phyloP scores from a whole-genome alignment of 2,329 filamentous ascomycete genomes.

The Zymoseptoria brevis region DNA sequence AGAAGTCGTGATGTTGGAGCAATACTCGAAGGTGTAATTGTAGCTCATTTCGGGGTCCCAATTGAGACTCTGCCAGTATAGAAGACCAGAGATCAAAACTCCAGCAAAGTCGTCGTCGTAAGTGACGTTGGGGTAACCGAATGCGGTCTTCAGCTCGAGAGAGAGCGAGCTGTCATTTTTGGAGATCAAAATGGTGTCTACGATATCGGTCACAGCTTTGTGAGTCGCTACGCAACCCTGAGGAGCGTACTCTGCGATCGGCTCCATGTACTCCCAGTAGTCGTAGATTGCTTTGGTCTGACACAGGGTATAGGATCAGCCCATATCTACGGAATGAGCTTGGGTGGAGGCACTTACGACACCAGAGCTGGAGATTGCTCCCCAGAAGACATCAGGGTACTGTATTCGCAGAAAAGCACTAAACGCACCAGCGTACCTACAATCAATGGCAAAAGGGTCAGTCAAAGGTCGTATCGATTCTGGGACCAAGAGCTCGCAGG shows the following conservation, averaged over 20 bases:
- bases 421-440: slow-evolving; percentile 64
- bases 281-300: slow-evolving; percentile 55
- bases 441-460: background rate
- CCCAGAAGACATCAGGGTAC: slow-evolving; percentile 74
- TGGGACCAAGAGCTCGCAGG: background rate
- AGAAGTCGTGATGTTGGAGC: slow-evolving; percentile 46
- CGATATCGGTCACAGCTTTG: slow-evolving; percentile 51
- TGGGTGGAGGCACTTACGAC: slow-evolving; percentile 44
- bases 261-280: slow-evolving; percentile 56
- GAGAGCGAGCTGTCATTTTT: slow-evolving; percentile 37
- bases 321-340: background rate
- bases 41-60: slow-evolving; percentile 52
- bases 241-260: slow-evolving; percentile 49
- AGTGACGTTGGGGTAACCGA: slow-evolving; percentile 44
- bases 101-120: slow-evolving; percentile 48
- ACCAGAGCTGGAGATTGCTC: slow-evolving; percentile 70
- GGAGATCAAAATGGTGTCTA: slow-evolving; percentile 51
- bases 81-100: slow-evolving; percentile 31
- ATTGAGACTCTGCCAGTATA: slow-evolving; percentile 48
- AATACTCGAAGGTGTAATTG: slow-evolving; percentile 46
- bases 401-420: slow-evolving; percentile 66
- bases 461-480: background rate
- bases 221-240: slow-evolving; percentile 57
- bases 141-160: slow-evolving; percentile 44
- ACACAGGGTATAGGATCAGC: background rate